Evolutionary conservation across 169 alveolate species (phyloP).

Genomic region (Plasmodium inui): DNA sequence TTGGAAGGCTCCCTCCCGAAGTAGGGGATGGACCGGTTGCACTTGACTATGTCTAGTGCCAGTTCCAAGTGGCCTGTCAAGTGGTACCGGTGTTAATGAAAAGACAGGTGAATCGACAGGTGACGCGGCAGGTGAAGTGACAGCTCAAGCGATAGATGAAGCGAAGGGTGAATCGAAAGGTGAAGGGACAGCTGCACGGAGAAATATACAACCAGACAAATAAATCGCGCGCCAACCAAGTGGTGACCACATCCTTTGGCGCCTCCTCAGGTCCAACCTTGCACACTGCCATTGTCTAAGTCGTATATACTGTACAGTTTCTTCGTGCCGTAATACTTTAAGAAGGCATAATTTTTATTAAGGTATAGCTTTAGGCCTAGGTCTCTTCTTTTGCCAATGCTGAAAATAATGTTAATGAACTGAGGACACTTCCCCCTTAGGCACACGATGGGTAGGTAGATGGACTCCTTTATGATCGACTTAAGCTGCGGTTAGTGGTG

Average conservation of each 20-base stretch:
- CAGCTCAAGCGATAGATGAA: background rate
- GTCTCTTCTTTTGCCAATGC: background rate
- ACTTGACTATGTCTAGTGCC: slow-evolving; percentile 30
- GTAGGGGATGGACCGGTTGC: slow-evolving; percentile 22
- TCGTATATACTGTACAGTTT: slow-evolving; percentile 33
- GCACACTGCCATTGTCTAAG: background rate
- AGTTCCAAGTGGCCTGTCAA: slow-evolving; percentile 35
- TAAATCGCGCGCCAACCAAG: background rate
- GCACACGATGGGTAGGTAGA: slow-evolving; percentile 48
- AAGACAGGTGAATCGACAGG: background rate
- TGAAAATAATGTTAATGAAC: slow-evolving; percentile 25
- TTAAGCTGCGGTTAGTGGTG: slow-evolving; percentile 14
- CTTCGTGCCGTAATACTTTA: slow-evolving; percentile 49
- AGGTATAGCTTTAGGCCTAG: slow-evolving; percentile 35
- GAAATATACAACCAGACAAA: background rate
- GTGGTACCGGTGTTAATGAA: background rate
- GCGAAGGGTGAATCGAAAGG: background rate
- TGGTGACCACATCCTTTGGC: background rate
- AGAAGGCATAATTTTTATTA: slow-evolving; percentile 45
- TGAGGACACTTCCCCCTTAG: slow-evolving; percentile 45
- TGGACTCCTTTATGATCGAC: slow-evolving; percentile 19
- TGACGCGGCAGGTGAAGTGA: background rate
- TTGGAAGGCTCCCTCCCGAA: background rate
- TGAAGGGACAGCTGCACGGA: background rate
- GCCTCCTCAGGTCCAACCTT: slow-evolving; percentile 10